Base-by-base conservation (phyloP, 2,329 filamentous ascomycete species). In the Xylaria sp. region DNA sequence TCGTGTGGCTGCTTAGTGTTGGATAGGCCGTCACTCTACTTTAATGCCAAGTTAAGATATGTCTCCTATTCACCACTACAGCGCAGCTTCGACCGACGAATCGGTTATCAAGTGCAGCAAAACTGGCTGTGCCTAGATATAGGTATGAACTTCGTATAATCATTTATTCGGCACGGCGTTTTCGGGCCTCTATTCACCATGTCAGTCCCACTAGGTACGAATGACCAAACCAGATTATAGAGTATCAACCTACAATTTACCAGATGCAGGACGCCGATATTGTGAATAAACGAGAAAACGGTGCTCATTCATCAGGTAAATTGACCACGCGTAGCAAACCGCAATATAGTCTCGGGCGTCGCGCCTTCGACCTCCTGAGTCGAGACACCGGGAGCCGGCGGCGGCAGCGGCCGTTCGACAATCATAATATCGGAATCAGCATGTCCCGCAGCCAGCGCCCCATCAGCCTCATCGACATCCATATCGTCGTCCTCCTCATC, bases 401-500 rank as follows among this genome's bases (percentile, higher is more conserved):
- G 72, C 11, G 65, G 69, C 47, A 68, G 69, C 37, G 72, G 66
- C 35, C 68, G 68, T 61, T 75, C 73, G 37, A 74, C 67, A 37
- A 70, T 66, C 64, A 72, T 73, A 9, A 72, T 46, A 41, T 78
- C 77, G 0, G 75, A 70, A 3, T 70, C 65, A 19, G 60, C 66
- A 4, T 52, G 57, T 3, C 59, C 64, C 3, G 47, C 64, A 10
- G 58, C 15, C 4, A 29, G 23, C 8, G 25, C 47, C 3, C 43
- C 57, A 19, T 49, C 54, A 9, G 69, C 67, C 1, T 68, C 72
- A 15, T 76, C 79, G 1, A 77, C 79, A 1, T 79, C 80, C 0
- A 80, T 82, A 1, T 84, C 83, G 0, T 79, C 79, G 0, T 80
- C 83, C 0, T 83, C 83, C 0, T 83, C 83, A 0, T 83, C 83